Conservation (phyloP, 73 alveolate species). For the Durusdinium trenchii region DNA sequence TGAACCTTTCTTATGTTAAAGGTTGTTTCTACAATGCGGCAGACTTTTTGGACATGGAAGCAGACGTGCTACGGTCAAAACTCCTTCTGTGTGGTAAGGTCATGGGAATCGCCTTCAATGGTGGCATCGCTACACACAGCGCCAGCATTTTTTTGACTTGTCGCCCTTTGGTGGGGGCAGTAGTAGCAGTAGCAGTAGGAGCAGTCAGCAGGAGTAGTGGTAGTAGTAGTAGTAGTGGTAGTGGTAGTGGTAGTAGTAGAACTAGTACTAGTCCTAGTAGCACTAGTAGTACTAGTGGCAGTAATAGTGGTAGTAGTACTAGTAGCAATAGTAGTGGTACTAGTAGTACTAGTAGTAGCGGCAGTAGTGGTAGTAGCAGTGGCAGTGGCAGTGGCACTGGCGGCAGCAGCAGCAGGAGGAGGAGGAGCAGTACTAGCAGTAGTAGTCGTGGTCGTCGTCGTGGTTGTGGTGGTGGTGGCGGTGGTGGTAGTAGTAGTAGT, state of each 20-base stretch:
- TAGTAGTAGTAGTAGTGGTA: constrained; percentile 18
- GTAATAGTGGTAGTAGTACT: background rate
- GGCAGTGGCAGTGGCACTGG: background rate
- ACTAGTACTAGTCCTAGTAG: background rate
- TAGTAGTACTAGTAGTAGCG: background rate
- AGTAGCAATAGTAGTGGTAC: background rate
- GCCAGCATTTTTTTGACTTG: no score
- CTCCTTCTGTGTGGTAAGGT: no score
- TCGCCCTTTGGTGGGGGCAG: background rate
- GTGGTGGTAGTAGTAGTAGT: background rate
- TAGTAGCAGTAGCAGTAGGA: background rate
- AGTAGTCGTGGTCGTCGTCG: background rate
- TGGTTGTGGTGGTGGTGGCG: background rate
- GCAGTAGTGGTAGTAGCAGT: background rate
- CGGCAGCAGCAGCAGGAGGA: background rate
- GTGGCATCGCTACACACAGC: no score
- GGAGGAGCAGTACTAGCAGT: background rate
- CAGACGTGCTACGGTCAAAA: no score
- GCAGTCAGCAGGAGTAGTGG: background rate
- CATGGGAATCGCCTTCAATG: no score
- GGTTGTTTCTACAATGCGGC: no score
- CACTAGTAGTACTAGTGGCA: background rate
- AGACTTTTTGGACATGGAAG: no score
- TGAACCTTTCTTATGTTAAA: no score
- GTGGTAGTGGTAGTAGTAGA: constrained; percentile 9